Conservation (phyloP, 805 yeast genomes). For the Wickerhamomyces ciferrii region DNA sequence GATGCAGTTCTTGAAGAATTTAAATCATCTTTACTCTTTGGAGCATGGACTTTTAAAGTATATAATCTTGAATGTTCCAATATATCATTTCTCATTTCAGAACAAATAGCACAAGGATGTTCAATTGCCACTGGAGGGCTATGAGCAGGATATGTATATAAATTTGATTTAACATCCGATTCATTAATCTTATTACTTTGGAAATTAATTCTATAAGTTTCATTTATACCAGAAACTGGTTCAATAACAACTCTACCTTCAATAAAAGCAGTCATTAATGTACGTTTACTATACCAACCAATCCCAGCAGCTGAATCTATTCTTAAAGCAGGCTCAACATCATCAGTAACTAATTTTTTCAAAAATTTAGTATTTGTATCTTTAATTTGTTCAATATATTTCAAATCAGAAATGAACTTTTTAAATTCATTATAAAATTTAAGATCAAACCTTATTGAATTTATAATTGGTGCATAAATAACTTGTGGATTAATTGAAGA, state of each 20-base stretch:
- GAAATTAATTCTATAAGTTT: constrained; percentile 46
- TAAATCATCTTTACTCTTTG: constrained; percentile 24
- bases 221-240: constrained; percentile 82
- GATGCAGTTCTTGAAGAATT: constrained; percentile 13
- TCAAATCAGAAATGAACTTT: constrained; percentile 30
- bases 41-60: constrained; percentile 46
- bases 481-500: constrained; percentile 21
- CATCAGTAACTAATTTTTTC: constrained; percentile 64
- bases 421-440: constrained; percentile 31
- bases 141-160: constrained; percentile 38
- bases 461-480: constrained; percentile 35
- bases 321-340: constrained; percentile 68
- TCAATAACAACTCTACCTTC: constrained; percentile 82
- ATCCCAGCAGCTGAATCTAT: constrained; percentile 61
- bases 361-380: constrained; percentile 47
- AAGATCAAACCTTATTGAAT: constrained; percentile 37
- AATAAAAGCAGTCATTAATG: constrained; percentile 59
- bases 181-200: constrained; percentile 15
- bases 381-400: constrained; percentile 27
- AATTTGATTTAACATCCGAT: constrained; percentile 24
- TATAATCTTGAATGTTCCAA: constrained; percentile 77
- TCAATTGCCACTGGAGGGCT: constrained; percentile 71
- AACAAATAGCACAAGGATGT: constrained; percentile 79
- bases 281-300: constrained; percentile 55
- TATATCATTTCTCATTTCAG: constrained; percentile 65